Conservation (phyloP, 768 basidiomycete genomes). For the Trametopsis cervina region DNA sequence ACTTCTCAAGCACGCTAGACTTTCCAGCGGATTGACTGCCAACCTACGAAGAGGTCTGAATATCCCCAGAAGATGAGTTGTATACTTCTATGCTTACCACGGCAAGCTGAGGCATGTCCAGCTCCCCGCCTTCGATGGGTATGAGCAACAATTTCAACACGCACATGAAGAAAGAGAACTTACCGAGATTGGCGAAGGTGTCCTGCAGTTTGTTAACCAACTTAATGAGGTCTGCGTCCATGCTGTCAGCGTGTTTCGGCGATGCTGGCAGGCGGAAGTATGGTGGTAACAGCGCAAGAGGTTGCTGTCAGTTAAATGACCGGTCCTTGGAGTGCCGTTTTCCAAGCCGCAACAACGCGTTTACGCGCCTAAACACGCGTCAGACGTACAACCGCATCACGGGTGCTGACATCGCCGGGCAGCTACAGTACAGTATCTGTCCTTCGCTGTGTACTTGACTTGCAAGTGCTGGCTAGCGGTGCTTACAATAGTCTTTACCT, state of each 20-base stretch:
- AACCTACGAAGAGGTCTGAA: constrained; percentile 65
- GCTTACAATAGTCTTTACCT: no score
- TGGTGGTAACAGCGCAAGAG: neutral
- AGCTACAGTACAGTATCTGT: no score
- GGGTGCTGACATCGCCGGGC: no score
- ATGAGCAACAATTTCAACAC: constrained; percentile 8
- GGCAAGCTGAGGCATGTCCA: constrained; percentile 89
- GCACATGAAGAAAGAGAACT: constrained; percentile 21
- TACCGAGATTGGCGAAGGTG: constrained; percentile 83
- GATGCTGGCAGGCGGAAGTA: no score
- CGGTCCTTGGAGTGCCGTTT: neutral
- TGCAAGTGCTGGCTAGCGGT: no score
- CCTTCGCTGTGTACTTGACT: no score
- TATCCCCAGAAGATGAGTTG: constrained; percentile 3
- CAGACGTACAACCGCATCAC: no score
- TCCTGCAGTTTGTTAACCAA: constrained; percentile 95
- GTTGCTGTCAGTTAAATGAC: neutral
- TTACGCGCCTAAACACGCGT: no score
- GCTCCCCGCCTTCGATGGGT: constrained; percentile 62
- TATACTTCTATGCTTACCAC: constrained; percentile 46
- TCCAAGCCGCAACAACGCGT: neutral
- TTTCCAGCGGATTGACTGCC: constrained; percentile 97
- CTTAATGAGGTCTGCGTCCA: constrained; percentile 93
- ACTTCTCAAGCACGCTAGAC: constrained; percentile 96
- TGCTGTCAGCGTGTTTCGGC: no score